Percentiles rank a stretch among this genome's conserved stretches.
These are phyloP conservation scores for Tremella fuciformis DNA, from an alignment of 768 basidiomycete genomes.

Conservation along the genomic window DNA sequence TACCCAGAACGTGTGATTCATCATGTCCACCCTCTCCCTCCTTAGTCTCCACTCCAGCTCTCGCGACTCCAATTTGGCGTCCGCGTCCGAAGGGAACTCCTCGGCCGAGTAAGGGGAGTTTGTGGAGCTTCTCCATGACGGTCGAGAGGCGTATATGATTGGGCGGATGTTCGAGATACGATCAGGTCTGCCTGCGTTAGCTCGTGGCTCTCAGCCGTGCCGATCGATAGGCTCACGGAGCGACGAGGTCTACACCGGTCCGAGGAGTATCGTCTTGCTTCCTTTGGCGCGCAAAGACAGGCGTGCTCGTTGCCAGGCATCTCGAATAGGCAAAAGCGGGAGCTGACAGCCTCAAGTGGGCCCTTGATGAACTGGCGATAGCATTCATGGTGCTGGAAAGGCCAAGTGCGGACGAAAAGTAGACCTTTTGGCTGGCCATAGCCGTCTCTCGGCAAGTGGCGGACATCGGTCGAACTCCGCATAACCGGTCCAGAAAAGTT, in stretches of 20 bases:
- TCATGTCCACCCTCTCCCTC: slow-evolving; percentile 40
- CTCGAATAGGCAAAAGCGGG: no score
- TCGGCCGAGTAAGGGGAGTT: slow-evolving; percentile 27
- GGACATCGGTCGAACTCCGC: no score
- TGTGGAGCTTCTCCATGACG: slow-evolving; percentile 15
- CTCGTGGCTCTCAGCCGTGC: neutral
- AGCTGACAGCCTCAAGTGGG: no score
- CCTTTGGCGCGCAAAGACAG: neutral
- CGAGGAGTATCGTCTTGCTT: neutral
- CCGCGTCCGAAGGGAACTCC: slow-evolving; percentile 22
- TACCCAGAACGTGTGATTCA: slow-evolving; percentile 49
- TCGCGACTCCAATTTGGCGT: slow-evolving; percentile 22
- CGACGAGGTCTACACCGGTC: slow-evolving; percentile 34
- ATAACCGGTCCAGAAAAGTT: no score
- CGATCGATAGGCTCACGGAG: slow-evolving; percentile 32
- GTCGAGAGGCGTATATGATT: slow-evolving; percentile 39
- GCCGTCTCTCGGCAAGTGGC: no score
- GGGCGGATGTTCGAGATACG: slow-evolving; percentile 47
- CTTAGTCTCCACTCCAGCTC: slow-evolving; percentile 45
- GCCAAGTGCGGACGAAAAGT: no score
- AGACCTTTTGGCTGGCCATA: no score
- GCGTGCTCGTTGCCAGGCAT: no score
- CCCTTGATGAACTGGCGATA: no score
- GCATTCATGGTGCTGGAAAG: no score
- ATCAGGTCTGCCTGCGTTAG: slow-evolving; percentile 34